Evolutionary conservation across 176 grass and related monocot species (phyloP).

Genomic region (Neostapfia colusana): DNA sequence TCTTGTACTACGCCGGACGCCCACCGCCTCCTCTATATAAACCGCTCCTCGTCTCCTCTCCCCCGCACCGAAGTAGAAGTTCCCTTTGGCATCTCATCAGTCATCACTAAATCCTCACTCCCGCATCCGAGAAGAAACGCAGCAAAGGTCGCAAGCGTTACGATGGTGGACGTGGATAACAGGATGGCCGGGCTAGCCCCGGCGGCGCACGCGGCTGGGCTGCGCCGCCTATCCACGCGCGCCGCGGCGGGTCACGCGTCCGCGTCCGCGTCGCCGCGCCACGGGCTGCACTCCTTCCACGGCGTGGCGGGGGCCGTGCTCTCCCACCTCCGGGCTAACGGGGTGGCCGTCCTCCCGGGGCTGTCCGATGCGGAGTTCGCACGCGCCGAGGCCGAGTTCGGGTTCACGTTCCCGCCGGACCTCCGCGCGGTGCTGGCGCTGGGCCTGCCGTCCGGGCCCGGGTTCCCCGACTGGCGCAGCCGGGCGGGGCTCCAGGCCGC

Average conservation of each 20-base stretch:
- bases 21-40: slow-evolving; percentile 47
- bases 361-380: slow-evolving; percentile 69
- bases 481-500: slow-evolving; percentile 36
- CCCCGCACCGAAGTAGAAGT: background rate
- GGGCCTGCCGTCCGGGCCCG: slow-evolving; percentile 55
- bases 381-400: slow-evolving; percentile 70
- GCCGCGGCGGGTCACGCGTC: slow-evolving; percentile 54
- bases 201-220: slow-evolving; percentile 59
- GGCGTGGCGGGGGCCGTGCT: slow-evolving; percentile 50
- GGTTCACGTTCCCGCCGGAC: slow-evolving; percentile 88
- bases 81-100: background rate
- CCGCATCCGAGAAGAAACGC: background rate
- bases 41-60: background rate
- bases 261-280: slow-evolving; percentile 51
- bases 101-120: background rate
- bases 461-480: slow-evolving; percentile 82
- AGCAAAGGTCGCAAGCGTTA: background rate
- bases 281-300: slow-evolving; percentile 69
- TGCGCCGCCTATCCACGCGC: slow-evolving; percentile 82
- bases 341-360: slow-evolving; percentile 53
- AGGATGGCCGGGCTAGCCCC: slow-evolving; percentile 55
- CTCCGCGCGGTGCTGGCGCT: slow-evolving; percentile 78
- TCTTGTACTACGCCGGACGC: background rate
- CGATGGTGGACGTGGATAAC: slow-evolving; percentile 86
- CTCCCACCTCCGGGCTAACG: slow-evolving; percentile 57